Evolutionary conservation across 352 stramenopile species (phyloP).

Genomic region (Pythium chondricola): DNA sequence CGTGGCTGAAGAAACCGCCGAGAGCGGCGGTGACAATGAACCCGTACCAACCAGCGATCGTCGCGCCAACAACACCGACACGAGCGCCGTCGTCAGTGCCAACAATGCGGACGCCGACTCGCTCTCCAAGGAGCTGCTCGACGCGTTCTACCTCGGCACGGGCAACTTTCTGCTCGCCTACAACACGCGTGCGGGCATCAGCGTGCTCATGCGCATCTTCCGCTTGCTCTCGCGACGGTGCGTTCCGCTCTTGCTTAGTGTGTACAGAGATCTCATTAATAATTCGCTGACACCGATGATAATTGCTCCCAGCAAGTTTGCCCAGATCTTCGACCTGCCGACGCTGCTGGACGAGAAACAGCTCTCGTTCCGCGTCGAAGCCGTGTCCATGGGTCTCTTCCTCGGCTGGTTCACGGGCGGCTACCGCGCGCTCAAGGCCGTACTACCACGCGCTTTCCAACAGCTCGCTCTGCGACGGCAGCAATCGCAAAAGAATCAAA

Average conservation of each 20-base stretch:
- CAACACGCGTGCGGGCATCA: slow-evolving; percentile 80
- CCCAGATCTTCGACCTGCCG: slow-evolving; percentile 40
- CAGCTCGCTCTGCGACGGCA: slow-evolving; percentile 10
- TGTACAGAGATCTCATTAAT: too few species aligned
- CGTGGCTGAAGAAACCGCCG: slow-evolving; percentile 3
- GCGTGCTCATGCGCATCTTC: slow-evolving; percentile 61
- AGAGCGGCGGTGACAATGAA: slow-evolving; percentile 6
- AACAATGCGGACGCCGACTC: background rate
- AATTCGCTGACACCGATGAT: too few species aligned
- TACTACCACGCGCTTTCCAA: slow-evolving; percentile 42
- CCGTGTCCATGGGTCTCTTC: slow-evolving; percentile 82
- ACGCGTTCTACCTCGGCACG: slow-evolving; percentile 64
- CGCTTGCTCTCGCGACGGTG: slow-evolving; percentile 55
- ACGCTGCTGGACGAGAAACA: slow-evolving; percentile 72
- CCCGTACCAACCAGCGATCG: background rate
- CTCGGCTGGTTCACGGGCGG: slow-evolving; percentile 80
- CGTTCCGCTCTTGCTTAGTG: too few species aligned
- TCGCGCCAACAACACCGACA: background rate
- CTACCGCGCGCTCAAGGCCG: slow-evolving; percentile 52
- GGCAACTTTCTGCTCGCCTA: slow-evolving; percentile 85
- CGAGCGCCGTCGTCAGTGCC: background rate
- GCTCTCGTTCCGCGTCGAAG: slow-evolving; percentile 74
- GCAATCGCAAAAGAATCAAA: background rate
- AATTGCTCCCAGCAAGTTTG: slow-evolving; percentile 54
- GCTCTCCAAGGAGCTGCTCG: slow-evolving; percentile 49